Conservation (phyloP, 176 grass and related monocot species). For the Lolium rigidum region DNA sequence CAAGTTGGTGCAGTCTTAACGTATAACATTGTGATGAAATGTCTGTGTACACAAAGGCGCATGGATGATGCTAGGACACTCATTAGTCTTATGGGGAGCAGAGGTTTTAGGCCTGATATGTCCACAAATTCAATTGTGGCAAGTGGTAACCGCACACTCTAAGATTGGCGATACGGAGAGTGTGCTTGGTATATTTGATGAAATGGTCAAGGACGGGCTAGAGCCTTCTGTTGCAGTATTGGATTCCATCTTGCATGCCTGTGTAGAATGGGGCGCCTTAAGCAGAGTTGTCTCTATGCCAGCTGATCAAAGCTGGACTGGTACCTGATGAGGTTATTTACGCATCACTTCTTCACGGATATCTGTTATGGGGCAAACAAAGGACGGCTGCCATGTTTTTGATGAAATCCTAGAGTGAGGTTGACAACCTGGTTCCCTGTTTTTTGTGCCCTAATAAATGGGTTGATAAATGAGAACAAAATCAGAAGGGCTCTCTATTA, state of each 20-base stretch:
- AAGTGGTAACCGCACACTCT: too few species aligned
- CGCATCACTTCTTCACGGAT: constrained; percentile 44
- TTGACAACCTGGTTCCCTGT: constrained; percentile 42
- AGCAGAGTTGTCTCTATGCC: constrained; percentile 28
- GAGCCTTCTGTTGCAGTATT: constrained; percentile 41
- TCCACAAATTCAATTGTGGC: too few species aligned
- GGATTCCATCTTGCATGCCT: constrained; percentile 44
- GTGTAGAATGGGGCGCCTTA: constrained; percentile 36
- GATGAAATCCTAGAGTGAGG: constrained; percentile 44
- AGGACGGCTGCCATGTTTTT: constrained; percentile 36
- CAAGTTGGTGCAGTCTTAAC: too few species aligned
- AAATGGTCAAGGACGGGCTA: constrained; percentile 39
- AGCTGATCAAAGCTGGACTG: constrained; percentile 37
- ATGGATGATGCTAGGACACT: too few species aligned
- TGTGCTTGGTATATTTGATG: constrained; percentile 40
- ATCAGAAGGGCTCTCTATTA: constrained; percentile 35
- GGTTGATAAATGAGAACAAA: constrained; percentile 42
- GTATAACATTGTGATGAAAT: too few species aligned
- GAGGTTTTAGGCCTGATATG: too few species aligned
- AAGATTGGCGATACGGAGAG: not conserved
- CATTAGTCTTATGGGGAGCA: too few species aligned
- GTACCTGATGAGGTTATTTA: constrained; percentile 47
- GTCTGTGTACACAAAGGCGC: too few species aligned
- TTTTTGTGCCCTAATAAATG: constrained; percentile 50
- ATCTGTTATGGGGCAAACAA: constrained; percentile 19